Base-by-base conservation (phyloP, 202 grass and related monocot species). In the Setaria viridis region DNA sequence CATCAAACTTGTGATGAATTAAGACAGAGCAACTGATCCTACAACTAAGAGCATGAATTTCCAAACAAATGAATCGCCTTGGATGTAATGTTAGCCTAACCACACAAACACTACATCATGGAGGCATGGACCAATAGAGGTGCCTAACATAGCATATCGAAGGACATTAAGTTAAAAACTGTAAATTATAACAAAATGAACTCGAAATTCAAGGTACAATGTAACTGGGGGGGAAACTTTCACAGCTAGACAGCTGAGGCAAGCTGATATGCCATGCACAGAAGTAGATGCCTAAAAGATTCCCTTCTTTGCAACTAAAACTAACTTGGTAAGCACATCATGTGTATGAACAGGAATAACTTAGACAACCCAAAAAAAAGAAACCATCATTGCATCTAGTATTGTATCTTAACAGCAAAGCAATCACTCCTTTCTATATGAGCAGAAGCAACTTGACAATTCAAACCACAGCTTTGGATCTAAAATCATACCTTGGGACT, bases 81-180 rank as follows among this genome's bases (percentile, higher is more conserved):
- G 50, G 21, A 47, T 48, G 59, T 67, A 76, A 21, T 46, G 35
- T 46, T 49, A 50, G 4, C 39, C 21, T 9, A 60, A 77, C 51
- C 53, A 79, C 51, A 76, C 19, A 81, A 87, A 87, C 41, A 77
- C 6, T 51, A 51, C 14, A 81, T 58, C 53, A 30, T 32, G 54
- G 5, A 7, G 54, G 17, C 17, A 8, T 64, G 14, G 9, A 69
- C 10, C 30, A 70, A 3, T 51, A 11, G 1, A 50, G 80, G 50
- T 33, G 60, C 11, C 84, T 54, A 50, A 19, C 53, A 62, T 56
- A 84, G n/a, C 20, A 66, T 25, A 9, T 65, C 6, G 3, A 67
- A 51, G 20, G 11, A 54, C 5, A 39, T 29, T 29, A 46, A 56
- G 4, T 72, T 72, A 60, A 51, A 76, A 75, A 75, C 9, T 56